phyloP scores from a whole-genome alignment of 495 filamentous ascomycete species.

The Tuber melanosporum region DNA sequence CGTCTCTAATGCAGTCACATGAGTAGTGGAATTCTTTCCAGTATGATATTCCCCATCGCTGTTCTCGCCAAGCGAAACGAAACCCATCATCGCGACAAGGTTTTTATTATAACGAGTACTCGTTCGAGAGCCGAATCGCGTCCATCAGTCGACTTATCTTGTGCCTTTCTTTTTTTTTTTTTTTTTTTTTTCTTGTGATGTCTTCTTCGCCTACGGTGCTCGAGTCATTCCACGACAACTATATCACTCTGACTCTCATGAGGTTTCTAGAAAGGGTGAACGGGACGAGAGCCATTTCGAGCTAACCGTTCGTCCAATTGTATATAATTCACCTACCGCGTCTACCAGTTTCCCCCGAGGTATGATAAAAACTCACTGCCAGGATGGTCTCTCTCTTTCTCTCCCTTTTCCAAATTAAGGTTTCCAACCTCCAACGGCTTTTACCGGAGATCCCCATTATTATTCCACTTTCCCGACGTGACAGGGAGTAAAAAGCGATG shows the following conservation, averaged over 20 bases:
- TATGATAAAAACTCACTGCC: neutral
- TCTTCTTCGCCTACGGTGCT: neutral
- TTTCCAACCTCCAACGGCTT: neutral
- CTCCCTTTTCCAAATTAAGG: neutral
- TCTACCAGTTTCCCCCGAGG: neutral
- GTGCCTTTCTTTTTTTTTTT: neutral
- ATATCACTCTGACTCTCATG: neutral
- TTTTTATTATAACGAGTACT: neutral
- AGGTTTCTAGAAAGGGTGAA: neutral
- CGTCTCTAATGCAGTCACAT: neutral
- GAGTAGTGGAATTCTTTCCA: neutral
- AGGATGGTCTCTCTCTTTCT: neutral
- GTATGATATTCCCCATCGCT: neutral
- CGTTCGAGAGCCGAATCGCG: neutral
- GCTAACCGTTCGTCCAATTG: neutral
- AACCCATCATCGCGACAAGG: neutral
- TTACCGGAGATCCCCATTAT: neutral
- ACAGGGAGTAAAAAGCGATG: neutral
- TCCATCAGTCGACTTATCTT: neutral
- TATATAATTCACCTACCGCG: neutral
- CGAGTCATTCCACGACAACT: neutral
- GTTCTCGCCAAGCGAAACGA: neutral
- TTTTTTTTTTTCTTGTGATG: neutral
- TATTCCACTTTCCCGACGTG: neutral
- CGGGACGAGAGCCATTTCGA: neutral